phyloP scores from a whole-genome alignment of 108 stramenopile species.

The Pseudonitzschia pungens region DNA sequence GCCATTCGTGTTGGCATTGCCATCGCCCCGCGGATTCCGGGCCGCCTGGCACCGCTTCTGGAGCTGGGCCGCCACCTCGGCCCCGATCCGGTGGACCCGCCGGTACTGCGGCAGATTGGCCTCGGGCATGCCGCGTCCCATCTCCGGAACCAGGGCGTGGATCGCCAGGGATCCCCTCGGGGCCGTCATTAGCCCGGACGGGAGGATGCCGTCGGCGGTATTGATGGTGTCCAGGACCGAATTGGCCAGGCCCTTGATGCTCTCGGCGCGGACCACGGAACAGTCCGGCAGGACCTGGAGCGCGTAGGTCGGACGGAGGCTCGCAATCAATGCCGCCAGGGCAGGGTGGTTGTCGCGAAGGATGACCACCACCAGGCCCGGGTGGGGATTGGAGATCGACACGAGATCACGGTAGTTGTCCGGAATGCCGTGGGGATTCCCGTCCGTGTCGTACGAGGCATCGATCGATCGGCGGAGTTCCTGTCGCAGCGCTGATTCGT shows the following conservation, averaged over 20 bases:
- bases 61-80: slow-evolving; percentile 29
- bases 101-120: slow-evolving; percentile 31
- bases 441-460: not conserved
- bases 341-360: slow-evolving; percentile 5
- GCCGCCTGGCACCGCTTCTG: slow-evolving; percentile 44
- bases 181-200: slow-evolving; percentile 18
- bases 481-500: slow-evolving; percentile 50
- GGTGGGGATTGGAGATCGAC: slow-evolving; percentile 36
- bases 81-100: slow-evolving; percentile 36
- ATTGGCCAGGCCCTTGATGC: slow-evolving; percentile 56
- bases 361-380: slow-evolving; percentile 44
- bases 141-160: slow-evolving; percentile 53
- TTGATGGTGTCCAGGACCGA: slow-evolving; percentile 2
- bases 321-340: not conserved
- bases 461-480: slow-evolving; percentile 25
- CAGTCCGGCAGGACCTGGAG: slow-evolving; percentile 45
- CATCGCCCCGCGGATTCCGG: slow-evolving; percentile 13
- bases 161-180: slow-evolving; percentile 41
- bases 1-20: not conserved
- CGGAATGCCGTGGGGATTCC: not conserved
- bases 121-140: slow-evolving; percentile 44
- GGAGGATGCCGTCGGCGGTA: not conserved
- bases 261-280: slow-evolving; percentile 41
- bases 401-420: not conserved
- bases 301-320: slow-evolving; percentile 47